These are phyloP conservation scores for Coemansia sp. DNA, from an alignment of 192 early-diverging fungal species.

Conservation along the genomic window DNA sequence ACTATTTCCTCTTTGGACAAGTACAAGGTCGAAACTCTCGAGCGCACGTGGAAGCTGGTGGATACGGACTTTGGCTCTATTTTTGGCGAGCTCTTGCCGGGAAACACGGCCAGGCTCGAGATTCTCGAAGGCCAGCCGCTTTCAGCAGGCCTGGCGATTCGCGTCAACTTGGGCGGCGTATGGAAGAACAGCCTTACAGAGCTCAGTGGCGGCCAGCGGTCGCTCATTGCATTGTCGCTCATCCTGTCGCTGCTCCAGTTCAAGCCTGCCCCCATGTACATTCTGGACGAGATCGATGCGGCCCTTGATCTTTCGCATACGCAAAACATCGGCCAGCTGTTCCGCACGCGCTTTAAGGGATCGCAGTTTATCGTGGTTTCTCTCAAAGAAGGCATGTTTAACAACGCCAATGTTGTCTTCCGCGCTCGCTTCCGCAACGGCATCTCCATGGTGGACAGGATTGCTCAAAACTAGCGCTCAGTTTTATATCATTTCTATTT, in stretches of 20 bases:
- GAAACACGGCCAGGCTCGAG: constrained; percentile 85
- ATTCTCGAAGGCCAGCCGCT: constrained; percentile 79
- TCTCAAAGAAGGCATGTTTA: constrained; percentile 99
- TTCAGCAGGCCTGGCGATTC: constrained; percentile 85
- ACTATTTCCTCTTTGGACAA: constrained; percentile 86
- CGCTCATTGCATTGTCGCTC: constrained; percentile 91
- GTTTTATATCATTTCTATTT: not conserved
- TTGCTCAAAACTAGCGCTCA: constrained; percentile 26
- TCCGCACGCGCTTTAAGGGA: constrained; percentile 88
- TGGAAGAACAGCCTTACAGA: constrained; percentile 98
- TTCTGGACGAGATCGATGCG: constrained; percentile 98
- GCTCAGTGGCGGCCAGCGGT: constrained; percentile 96
- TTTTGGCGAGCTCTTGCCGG: constrained; percentile 90
- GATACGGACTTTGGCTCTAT: constrained; percentile 96
- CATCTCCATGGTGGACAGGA: constrained; percentile 83
- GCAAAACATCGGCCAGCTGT: constrained; percentile 95
- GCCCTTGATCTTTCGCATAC: constrained; percentile 97
- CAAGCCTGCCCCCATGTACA: constrained; percentile 99
- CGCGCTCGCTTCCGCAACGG: constrained; percentile 91
- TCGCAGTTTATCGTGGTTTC: constrained; percentile 99
- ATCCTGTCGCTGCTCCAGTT: constrained; percentile 95
- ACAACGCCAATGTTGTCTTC: constrained; percentile 97
- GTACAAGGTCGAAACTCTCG: constrained; percentile 86
- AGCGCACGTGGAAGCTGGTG: constrained; percentile 87
- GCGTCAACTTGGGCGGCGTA: constrained; percentile 91